Conservation (phyloP, 352 stramenopile species). For the Thalassiosira hispida region DNA sequence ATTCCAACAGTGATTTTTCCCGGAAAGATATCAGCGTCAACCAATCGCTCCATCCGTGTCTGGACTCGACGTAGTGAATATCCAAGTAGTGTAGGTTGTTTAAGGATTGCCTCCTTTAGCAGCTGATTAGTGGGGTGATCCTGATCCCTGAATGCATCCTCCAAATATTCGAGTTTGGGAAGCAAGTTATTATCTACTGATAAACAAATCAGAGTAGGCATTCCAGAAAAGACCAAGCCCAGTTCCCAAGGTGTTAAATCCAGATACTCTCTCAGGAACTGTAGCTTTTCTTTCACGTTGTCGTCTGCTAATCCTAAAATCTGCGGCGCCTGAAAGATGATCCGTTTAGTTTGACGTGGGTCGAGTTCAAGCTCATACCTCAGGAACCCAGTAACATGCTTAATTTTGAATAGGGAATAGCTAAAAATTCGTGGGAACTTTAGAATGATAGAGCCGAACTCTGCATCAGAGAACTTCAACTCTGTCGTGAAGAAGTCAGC, state of each 20-base stretch:
- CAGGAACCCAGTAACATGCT: slow-evolving; percentile 71
- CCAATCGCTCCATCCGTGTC: slow-evolving; percentile 65
- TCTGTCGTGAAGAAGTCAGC: slow-evolving; percentile 71
- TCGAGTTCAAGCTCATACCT: slow-evolving; percentile 69
- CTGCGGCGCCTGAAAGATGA: slow-evolving; percentile 78
- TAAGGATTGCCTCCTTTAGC: slow-evolving; percentile 56
- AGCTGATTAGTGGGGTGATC: slow-evolving; percentile 20
- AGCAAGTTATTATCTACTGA: slow-evolving; percentile 63
- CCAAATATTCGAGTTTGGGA: slow-evolving; percentile 76
- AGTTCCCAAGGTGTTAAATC: slow-evolving; percentile 45
- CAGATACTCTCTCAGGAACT: slow-evolving; percentile 56
- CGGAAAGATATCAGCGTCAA: slow-evolving; percentile 39
- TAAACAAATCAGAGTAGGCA: slow-evolving; percentile 68
- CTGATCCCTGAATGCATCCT: slow-evolving; percentile 22
- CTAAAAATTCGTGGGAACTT: slow-evolving; percentile 75
- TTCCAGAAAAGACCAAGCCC: slow-evolving; percentile 61
- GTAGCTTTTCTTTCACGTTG: slow-evolving; percentile 65
- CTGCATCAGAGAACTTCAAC: slow-evolving; percentile 56
- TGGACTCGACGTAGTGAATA: slow-evolving; percentile 78
- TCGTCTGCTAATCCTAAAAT: slow-evolving; percentile 57
- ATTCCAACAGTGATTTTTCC: slow-evolving; percentile 71
- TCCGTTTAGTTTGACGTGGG: slow-evolving; percentile 62
- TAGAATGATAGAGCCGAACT: slow-evolving; percentile 66
- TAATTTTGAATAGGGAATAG: slow-evolving; percentile 73
- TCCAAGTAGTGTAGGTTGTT: slow-evolving; percentile 70